A percentile compares a stretch with the other conserved stretches of the same genome.
Conservation (phyloP, 768 basidiomycete species). For the Tulasnella sp. region DNA sequence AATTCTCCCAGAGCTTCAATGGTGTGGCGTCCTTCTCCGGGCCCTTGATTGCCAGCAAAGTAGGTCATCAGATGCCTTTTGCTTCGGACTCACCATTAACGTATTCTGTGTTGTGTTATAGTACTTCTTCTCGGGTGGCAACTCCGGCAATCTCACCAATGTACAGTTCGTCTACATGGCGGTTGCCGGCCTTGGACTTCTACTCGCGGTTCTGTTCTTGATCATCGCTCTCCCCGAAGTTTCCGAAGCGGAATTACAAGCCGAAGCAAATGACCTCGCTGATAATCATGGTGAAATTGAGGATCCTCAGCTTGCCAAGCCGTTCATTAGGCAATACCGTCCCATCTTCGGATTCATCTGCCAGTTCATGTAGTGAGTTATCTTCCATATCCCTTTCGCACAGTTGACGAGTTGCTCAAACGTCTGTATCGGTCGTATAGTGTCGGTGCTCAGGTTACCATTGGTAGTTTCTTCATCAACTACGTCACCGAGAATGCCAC, state of each 20-base stretch:
- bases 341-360: conserved; percentile 65
- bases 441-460: conserved; percentile 37
- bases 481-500: conserved; percentile 54
- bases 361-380: conserved; percentile 62
- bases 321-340: conserved; percentile 60
- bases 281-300: too few relatives aligned
- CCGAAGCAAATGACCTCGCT: conserved; percentile 31
- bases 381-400: too few relatives aligned
- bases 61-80: too few relatives aligned
- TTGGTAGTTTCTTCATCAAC: conserved; percentile 57
- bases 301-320: conserved; percentile 25
- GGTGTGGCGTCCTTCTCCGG: conserved; percentile 59
- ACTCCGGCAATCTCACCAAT: conserved; percentile 27
- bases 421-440: too few relatives aligned
- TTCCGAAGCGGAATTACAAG: conserved; percentile 49
- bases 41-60: conserved; percentile 45
- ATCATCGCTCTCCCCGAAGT: conserved; percentile 65
- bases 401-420: too few relatives aligned
- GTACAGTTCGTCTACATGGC: conserved; percentile 29
- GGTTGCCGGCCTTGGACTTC: conserved; percentile 26
- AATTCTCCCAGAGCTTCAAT: conserved; percentile 73
- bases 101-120: too few relatives aligned
- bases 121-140: conserved; percentile 28
- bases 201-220: conserved; percentile 28
- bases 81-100: too few relatives aligned